Conservation (phyloP, 1,284 basidiomycete genomes). For the Irpex sp. region DNA sequence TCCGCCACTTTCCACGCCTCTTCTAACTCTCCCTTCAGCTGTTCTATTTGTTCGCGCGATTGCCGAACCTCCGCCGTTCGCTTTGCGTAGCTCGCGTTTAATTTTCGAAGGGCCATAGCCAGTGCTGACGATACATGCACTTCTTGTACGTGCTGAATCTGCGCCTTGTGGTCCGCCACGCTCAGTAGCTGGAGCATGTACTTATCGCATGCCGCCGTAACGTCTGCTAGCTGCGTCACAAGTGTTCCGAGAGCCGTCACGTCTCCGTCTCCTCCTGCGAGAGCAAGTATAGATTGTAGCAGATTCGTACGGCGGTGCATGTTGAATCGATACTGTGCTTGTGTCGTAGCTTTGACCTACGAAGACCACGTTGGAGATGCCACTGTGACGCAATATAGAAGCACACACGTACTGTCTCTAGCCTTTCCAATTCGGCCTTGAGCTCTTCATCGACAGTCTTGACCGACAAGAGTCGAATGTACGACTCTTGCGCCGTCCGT, state of each 20-base stretch:
- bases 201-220: constrained; percentile 53
- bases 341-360: constrained; percentile 33
- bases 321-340: constrained; percentile 63
- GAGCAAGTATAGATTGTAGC: constrained; percentile 48
- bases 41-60: constrained; percentile 40
- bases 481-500: constrained; percentile 62
- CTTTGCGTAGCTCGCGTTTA: constrained; percentile 66
- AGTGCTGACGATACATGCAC: constrained; percentile 67
- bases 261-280: constrained; percentile 23
- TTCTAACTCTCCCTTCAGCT: constrained; percentile 65
- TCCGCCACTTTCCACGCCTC: constrained; percentile 78
- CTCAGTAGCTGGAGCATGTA: constrained; percentile 51
- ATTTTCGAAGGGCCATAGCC: constrained; percentile 68
- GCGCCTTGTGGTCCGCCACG: constrained; percentile 55
- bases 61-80: constrained; percentile 51
- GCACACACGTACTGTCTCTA: constrained; percentile 38
- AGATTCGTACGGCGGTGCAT: constrained; percentile 66
- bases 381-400: not conserved
- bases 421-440: constrained; percentile 49
- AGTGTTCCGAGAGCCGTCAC: constrained; percentile 31
- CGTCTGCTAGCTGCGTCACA: constrained; percentile 53
- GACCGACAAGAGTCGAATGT: constrained; percentile 61
- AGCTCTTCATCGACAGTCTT: constrained; percentile 55
- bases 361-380: not conserved
- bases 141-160: constrained; percentile 55